Evolutionary conservation across 2,329 filamentous ascomycete species (phyloP).

Genomic region (Colletotrichum horii): DNA sequence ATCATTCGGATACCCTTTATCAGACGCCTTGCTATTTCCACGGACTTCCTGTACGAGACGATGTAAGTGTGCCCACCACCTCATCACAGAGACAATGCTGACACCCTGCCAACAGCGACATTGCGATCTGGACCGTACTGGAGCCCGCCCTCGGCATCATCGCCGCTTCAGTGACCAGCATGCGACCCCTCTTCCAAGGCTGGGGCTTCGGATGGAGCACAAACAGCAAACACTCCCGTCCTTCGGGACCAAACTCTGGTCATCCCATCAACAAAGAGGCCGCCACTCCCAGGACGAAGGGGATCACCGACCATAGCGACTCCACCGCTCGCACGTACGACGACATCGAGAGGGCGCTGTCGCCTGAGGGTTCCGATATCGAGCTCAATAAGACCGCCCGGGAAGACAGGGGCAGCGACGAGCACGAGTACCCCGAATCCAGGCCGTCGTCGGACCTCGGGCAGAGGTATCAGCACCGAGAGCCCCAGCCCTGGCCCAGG

Average conservation of each 20-base stretch:
- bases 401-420: not conserved
- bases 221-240: slow-evolving; percentile 15
- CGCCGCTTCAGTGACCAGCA: slow-evolving; percentile 34
- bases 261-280: not conserved
- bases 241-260: not conserved
- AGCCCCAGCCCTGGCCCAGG: not conserved
- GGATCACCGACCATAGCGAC: not conserved
- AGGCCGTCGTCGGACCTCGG: slow-evolving; percentile 13
- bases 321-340: slow-evolving; percentile 5
- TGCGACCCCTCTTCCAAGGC: slow-evolving; percentile 35
- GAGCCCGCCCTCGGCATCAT: slow-evolving; percentile 39
- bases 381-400: slow-evolving; percentile 16
- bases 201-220: slow-evolving; percentile 26
- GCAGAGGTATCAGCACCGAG: not conserved
- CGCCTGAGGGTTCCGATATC: slow-evolving; percentile 9
- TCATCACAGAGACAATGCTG: not conserved
- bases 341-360: slow-evolving; percentile 6
- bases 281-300: not conserved
- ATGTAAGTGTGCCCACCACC: slow-evolving; percentile 26
- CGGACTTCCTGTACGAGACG: slow-evolving; percentile 35
- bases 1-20: slow-evolving; percentile 41
- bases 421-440: slow-evolving; percentile 3
- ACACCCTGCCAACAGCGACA: slow-evolving; percentile 27
- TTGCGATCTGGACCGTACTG: slow-evolving; percentile 35
- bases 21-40: slow-evolving; percentile 28